phyloP scores from a whole-genome alignment of 306 rosid genomes.

The Datisca glomerata region DNA sequence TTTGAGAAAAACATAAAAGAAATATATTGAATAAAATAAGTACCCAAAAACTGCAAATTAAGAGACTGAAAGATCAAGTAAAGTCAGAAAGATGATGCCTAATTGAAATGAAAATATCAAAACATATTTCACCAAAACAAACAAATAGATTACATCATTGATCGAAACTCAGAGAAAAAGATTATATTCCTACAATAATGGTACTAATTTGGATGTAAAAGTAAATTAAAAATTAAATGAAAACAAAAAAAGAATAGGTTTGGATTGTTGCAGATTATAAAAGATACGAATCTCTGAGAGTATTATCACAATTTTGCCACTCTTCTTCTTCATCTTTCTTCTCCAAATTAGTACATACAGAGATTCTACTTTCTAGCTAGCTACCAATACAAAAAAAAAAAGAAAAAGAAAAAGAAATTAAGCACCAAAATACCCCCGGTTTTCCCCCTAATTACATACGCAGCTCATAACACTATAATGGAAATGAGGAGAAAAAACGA shows the following conservation, averaged over 20 bases:
- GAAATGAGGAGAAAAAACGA: constrained; percentile 45
- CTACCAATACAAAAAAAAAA: no score
- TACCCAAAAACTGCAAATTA: no score
- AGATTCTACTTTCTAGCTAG: not conserved
- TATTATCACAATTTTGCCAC: not conserved
- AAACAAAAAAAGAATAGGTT: not conserved
- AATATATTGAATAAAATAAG: no score
- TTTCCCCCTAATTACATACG: no score
- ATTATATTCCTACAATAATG: not conserved
- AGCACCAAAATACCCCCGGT: constrained; percentile 68
- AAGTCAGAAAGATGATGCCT: no score
- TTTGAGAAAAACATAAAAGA: no score
- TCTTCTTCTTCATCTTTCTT: not conserved
- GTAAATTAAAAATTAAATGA: not conserved
- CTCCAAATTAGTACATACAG: not conserved
- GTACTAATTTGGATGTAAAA: no score
- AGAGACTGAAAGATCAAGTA: no score
- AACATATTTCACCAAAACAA: not conserved
- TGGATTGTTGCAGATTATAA: not conserved
- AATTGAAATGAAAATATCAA: no score
- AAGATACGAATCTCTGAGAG: no score
- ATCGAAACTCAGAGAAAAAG: not conserved
- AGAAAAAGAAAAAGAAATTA: not conserved
- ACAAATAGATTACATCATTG: not conserved
- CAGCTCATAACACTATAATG: no score